Conservation (phyloP, 2,329 filamentous ascomycete genomes). For the Nemania serpens region DNA sequence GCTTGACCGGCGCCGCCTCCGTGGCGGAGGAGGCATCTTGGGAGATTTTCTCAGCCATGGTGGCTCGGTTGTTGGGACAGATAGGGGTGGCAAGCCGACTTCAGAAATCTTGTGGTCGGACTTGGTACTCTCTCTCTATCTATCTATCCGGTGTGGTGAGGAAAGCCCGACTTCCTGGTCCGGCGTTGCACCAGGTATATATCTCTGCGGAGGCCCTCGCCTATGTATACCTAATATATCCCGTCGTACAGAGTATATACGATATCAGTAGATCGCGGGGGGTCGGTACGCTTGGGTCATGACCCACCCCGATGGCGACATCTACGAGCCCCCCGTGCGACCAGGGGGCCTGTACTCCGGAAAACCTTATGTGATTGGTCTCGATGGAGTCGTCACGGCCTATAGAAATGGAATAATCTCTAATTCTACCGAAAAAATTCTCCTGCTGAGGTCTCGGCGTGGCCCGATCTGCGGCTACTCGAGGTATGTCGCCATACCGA, state of each 20-base stretch:
- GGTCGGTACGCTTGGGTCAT: slow-evolving; percentile 23
- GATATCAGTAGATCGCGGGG: not conserved
- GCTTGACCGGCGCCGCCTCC: slow-evolving; percentile 15
- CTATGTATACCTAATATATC: not conserved
- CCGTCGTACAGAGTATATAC: not conserved
- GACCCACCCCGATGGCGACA: slow-evolving; percentile 32
- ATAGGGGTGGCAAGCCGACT: too few relatives aligned
- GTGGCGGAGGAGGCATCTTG: slow-evolving; percentile 1
- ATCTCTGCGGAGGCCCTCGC: not conserved
- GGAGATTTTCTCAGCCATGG: slow-evolving; percentile 16
- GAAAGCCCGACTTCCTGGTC: too few relatives aligned
- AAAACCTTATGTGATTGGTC: slow-evolving; percentile 14
- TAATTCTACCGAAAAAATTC: not conserved
- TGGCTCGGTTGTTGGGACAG: not conserved
- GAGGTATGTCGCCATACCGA: slow-evolving; percentile 1
- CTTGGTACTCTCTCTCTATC: too few relatives aligned
- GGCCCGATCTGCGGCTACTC: slow-evolving; percentile 8
- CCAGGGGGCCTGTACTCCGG: slow-evolving; percentile 10
- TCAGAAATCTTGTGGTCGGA: too few relatives aligned
- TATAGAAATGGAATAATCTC: not conserved
- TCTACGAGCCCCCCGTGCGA: slow-evolving; percentile 11
- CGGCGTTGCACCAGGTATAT: too few relatives aligned
- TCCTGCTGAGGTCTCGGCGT: slow-evolving; percentile 16
- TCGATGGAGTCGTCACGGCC: slow-evolving; percentile 1
- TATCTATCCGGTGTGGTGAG: not conserved